These are phyloP conservation scores for Chaetomium globosum DNA, from an alignment of 2,329 filamentous ascomycete species.

Conservation along the genomic window DNA sequence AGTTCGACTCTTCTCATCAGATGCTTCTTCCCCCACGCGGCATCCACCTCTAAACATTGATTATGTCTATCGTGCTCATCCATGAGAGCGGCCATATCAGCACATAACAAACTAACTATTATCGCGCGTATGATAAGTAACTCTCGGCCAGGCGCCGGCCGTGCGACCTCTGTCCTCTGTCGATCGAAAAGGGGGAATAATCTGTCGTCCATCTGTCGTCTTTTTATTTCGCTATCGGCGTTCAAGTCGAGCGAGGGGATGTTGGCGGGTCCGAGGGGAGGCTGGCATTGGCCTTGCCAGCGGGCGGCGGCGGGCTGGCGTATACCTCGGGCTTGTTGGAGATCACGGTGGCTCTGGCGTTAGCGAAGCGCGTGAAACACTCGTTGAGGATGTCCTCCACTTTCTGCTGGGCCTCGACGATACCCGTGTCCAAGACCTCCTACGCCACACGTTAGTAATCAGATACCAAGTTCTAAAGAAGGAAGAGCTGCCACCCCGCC, in stretches of 20 bases:
- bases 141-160: not conserved
- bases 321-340: conserved; percentile 50
- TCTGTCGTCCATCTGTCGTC: not conserved
- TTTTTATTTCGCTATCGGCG: not conserved
- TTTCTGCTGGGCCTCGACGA: conserved; percentile 48
- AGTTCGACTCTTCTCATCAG: not conserved
- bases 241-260: not conserved
- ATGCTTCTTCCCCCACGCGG: not conserved
- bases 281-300: not conserved
- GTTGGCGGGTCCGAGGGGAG: not conserved
- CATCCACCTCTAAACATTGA: not conserved
- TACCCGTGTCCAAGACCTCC: conserved; percentile 52
- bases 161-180: not conserved
- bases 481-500: not conserved
- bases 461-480: not conserved
- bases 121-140: not conserved
- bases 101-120: not conserved
- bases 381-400: conserved; percentile 52
- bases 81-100: not conserved
- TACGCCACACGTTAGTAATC: conserved; percentile 29
- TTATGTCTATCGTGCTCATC: not conserved
- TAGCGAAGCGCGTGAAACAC: conserved; percentile 51
- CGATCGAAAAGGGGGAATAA: not conserved
- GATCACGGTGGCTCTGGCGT: conserved; percentile 52
- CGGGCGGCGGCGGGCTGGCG: conserved; percentile 1